Percentiles rank a stretch among this genome's conserved stretches.
Evolutionary conservation across 495 filamentous ascomycete species (phyloP).

Genomic region (Poronia punctata): DNA sequence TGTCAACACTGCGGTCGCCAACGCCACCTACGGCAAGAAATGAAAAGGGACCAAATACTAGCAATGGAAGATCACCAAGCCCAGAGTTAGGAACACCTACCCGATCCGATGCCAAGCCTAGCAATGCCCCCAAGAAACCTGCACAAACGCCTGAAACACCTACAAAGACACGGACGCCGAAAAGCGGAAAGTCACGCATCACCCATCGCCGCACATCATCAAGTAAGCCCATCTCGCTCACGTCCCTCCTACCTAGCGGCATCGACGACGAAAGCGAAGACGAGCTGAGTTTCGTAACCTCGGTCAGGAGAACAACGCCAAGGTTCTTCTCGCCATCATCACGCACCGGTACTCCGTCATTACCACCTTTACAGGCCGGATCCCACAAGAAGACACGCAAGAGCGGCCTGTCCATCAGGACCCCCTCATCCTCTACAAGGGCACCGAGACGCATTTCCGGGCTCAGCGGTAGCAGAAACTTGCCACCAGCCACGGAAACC

Average conservation of each 20-base stretch:
- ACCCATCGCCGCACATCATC: constrained; percentile 7
- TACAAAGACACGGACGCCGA: constrained; percentile 12
- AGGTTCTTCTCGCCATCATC: constrained; percentile 4
- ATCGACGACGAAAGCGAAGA: constrained; percentile 20
- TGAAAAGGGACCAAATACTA: not conserved
- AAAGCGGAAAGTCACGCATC: not conserved
- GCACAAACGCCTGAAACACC: constrained; percentile 15
- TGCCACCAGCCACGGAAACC: constrained; percentile 17
- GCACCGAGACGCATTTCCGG: constrained; percentile 8
- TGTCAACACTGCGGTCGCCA: not conserved
- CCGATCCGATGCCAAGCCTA: not conserved
- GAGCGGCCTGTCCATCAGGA: not conserved
- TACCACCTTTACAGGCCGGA: constrained; percentile 6
- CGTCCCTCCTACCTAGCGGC: constrained; percentile 17
- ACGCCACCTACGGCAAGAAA: not conserved
- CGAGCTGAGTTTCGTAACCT: constrained; percentile 17
- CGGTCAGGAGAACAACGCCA: constrained; percentile 10
- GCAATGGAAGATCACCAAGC: constrained; percentile 1
- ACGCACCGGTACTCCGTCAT: not conserved
- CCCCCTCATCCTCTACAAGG: constrained; percentile 1
- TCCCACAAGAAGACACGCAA: constrained; percentile 10
- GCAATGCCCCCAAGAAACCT: not conserved
- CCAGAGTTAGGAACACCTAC: constrained; percentile 6
- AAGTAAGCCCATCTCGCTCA: constrained; percentile 12
- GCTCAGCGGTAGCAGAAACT: not conserved